A percentile compares a stretch with the other conserved stretches of the same genome.
phyloP scores from a whole-genome alignment of 2,329 filamentous ascomycete species.

The Coccinonectria pachysandricola region DNA sequence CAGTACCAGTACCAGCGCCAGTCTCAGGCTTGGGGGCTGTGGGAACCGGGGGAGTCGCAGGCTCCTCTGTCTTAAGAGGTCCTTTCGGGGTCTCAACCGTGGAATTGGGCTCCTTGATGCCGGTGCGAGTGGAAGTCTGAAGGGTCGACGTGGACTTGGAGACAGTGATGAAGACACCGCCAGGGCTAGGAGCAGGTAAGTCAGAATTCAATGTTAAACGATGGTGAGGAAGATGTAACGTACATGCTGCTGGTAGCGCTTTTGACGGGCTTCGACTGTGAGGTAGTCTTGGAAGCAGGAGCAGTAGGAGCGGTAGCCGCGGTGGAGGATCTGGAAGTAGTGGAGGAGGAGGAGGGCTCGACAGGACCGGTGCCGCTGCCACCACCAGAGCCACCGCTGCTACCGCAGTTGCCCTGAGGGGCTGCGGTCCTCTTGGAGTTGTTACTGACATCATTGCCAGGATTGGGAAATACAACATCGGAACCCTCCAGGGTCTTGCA shows the following conservation, averaged over 20 bases:
- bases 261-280: slow-evolving; percentile 10
- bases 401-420: slow-evolving; percentile 25
- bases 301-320: slow-evolving; percentile 7
- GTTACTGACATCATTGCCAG: slow-evolving; percentile 44
- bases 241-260: slow-evolving; percentile 16
- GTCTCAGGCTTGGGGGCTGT: slow-evolving; percentile 11
- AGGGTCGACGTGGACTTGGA: too few relatives aligned
- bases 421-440: slow-evolving; percentile 25
- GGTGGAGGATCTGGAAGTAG: slow-evolving; percentile 3
- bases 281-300: slow-evolving; percentile 5
- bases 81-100: too few relatives aligned
- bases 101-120: too few relatives aligned
- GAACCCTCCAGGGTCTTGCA: slow-evolving; percentile 48
- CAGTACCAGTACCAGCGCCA: slow-evolving; percentile 16
- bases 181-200: slow-evolving; percentile 23
- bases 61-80: too few relatives aligned
- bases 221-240: slow-evolving; percentile 9
- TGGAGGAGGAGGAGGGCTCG: slow-evolving; percentile 2
- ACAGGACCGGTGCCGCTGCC: slow-evolving; percentile 2
- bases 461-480: slow-evolving; percentile 55
- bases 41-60: slow-evolving; percentile 12
- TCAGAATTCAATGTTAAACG: slow-evolving; percentile 3
- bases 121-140: too few relatives aligned
- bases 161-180: slow-evolving; percentile 33
- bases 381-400: slow-evolving; percentile 7